phyloP scores from a whole-genome alignment of 2,329 filamentous ascomycete species.

The Fusarium udum region DNA sequence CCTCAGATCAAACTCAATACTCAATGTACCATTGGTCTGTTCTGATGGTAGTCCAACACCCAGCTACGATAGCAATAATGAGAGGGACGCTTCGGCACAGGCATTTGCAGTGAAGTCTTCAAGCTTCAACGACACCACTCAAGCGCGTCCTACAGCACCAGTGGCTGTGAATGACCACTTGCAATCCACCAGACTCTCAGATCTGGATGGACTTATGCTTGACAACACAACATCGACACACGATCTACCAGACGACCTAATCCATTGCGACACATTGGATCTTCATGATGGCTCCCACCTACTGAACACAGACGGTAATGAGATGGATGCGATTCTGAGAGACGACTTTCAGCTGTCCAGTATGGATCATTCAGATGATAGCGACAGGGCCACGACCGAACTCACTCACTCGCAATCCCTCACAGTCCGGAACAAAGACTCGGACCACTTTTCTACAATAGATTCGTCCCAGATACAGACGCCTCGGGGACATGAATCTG shows the following conservation, averaged over 20 bases:
- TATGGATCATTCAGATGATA: neutral
- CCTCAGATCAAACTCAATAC: neutral
- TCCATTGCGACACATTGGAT: neutral
- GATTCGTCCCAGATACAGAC: neutral
- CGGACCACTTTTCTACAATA: neutral
- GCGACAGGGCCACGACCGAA: neutral
- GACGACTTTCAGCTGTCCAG: neutral
- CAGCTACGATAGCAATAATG: neutral
- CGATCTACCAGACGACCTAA: neutral
- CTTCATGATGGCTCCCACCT: neutral
- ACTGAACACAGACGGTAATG: neutral
- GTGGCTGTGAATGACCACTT: fast-evolving
- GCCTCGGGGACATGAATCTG: neutral
- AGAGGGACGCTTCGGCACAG: neutral
- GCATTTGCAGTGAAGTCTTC: neutral
- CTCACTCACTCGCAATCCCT: neutral
- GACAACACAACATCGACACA: neutral
- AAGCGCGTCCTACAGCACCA: neutral
- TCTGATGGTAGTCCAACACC: neutral
- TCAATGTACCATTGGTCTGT: neutral
- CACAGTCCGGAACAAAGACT: neutral
- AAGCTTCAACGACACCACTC: neutral
- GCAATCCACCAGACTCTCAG: neutral
- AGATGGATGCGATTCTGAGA: neutral
- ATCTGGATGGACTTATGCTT: neutral